These are phyloP conservation scores for Aquilaria agallochum DNA, from an alignment of 441 rosid species.

Conservation along the genomic window DNA sequence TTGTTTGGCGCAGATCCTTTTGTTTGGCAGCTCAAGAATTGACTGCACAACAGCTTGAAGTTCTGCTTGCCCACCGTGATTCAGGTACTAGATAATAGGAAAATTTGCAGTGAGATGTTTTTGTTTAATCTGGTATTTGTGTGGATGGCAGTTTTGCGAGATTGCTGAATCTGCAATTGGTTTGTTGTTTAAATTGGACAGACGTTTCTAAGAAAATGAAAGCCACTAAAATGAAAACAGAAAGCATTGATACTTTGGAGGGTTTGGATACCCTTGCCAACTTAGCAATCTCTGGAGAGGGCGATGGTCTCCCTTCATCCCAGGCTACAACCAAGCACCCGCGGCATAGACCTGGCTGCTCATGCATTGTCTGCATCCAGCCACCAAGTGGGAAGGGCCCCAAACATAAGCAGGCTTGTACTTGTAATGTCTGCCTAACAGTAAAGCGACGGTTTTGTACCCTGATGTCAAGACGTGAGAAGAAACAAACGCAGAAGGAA, in stretches of 20 bases:
- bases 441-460: conserved; percentile 60
- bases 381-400: conserved; percentile 74
- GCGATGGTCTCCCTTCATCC: conserved; percentile 28
- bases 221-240: conserved; percentile 41
- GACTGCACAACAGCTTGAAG: conserved; percentile 56
- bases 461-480: conserved; percentile 55
- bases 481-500: conserved; percentile 68
- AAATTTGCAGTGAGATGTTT: conserved; percentile 2
- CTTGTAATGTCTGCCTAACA: conserved; percentile 49
- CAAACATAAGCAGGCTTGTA: conserved; percentile 58
- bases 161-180: conserved; percentile 13
- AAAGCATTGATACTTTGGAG: conserved; percentile 47
- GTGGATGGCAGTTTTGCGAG: conserved; percentile 9
- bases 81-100: conserved; percentile 40
- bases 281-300: conserved; percentile 44
- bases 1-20: conserved; percentile 41
- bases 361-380: conserved; percentile 71
- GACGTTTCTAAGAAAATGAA: conserved; percentile 55
- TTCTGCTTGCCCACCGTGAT: conserved; percentile 44
- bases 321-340: conserved; percentile 69
- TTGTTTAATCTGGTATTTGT: conserved; percentile 9
- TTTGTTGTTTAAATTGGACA: conserved; percentile 23
- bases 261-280: conserved; percentile 50
- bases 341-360: conserved; percentile 68
- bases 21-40: conserved; percentile 60